Percentiles rank a stretch among this genome's conserved stretches.
Conservation (phyloP, 225 moss, liverwort and hornwort species). For the Physcomitrium patens region DNA sequence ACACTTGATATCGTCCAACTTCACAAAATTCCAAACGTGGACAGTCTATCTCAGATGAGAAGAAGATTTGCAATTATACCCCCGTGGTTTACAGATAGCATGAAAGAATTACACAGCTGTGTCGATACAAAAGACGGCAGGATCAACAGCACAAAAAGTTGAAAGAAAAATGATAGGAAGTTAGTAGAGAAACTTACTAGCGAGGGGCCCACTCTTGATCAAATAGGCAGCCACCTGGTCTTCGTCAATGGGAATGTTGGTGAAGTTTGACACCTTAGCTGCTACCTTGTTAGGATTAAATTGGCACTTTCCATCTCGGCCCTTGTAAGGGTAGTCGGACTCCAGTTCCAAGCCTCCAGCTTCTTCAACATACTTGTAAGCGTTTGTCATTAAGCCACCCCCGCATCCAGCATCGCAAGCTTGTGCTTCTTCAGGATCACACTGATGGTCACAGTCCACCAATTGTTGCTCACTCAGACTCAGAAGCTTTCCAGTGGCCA, state of each 20-base stretch:
- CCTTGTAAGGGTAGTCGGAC: slow-evolving; percentile 52
- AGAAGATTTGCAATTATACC: too few species aligned
- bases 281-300: slow-evolving; percentile 36
- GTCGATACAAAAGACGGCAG: neutral
- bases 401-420: slow-evolving; percentile 37
- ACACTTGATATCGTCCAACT: too few species aligned
- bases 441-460: slow-evolving; percentile 71
- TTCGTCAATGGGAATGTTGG: slow-evolving; percentile 49
- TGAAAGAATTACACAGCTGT: too few species aligned
- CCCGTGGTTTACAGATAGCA: too few species aligned
- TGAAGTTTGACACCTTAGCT: slow-evolving; percentile 50
- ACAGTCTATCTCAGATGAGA: too few species aligned
- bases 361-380: slow-evolving; percentile 48
- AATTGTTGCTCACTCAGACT: slow-evolving; percentile 76
- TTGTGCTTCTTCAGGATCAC: too few species aligned
- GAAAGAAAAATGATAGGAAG: neutral
- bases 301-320: slow-evolving; percentile 43
- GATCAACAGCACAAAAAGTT: neutral
- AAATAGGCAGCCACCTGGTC: slow-evolving; percentile 50
- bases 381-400: slow-evolving; percentile 55
- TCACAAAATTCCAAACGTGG: too few species aligned
- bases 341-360: slow-evolving; percentile 52
- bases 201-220: slow-evolving; percentile 54
- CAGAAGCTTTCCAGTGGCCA: slow-evolving; percentile 62
- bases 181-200: slow-evolving; percentile 34